These are phyloP conservation scores for Chrysoporthe cubensis DNA, from an alignment of 2,329 filamentous ascomycete species.

Conservation along the genomic window DNA sequence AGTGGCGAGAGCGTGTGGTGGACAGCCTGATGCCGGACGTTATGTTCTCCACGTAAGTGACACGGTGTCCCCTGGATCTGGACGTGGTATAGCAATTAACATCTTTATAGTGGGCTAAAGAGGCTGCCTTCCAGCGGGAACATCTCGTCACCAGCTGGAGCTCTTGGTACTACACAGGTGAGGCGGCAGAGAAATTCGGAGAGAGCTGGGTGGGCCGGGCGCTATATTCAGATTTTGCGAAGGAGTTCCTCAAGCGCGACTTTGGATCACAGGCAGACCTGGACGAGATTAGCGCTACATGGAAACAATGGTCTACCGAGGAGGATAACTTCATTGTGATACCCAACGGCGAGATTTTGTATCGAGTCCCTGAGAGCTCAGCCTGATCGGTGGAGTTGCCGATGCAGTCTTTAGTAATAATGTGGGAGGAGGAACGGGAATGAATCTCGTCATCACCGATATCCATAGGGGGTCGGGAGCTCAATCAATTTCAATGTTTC, in stretches of 20 bases:
- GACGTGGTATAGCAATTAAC: background rate
- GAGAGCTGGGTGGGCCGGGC: conserved; percentile 23
- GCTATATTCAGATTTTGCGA: conserved; percentile 22
- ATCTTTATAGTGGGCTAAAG: conserved; percentile 21
- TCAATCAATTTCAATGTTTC: too few relatives aligned
- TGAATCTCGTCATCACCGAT: too few relatives aligned
- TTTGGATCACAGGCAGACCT: conserved; percentile 20
- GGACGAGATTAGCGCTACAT: conserved; percentile 17
- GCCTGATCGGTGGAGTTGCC: background rate
- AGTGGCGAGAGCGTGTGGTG: conserved; percentile 17
- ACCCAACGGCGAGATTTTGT: conserved; percentile 25
- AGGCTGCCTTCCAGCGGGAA: conserved; percentile 8
- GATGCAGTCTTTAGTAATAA: background rate
- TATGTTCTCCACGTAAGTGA: conserved; percentile 18
- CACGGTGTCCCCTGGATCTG: too few relatives aligned
- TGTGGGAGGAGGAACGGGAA: too few relatives aligned
- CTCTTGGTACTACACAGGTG: conserved; percentile 24
- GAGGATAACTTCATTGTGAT: conserved; percentile 23
- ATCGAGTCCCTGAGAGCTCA: conserved; percentile 17
- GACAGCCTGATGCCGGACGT: conserved; percentile 24
- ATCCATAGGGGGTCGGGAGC: too few relatives aligned
- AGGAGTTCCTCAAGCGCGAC: conserved; percentile 10
- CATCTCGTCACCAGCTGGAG: conserved; percentile 9
- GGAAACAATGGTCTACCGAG: conserved; percentile 18
- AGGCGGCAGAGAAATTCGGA: conserved; percentile 19